Evolutionary conservation across 2,329 filamentous ascomycete species (phyloP), one percentile per base, ranked within the genome.

Genomic region (Fusarium subtropicale): DNA sequence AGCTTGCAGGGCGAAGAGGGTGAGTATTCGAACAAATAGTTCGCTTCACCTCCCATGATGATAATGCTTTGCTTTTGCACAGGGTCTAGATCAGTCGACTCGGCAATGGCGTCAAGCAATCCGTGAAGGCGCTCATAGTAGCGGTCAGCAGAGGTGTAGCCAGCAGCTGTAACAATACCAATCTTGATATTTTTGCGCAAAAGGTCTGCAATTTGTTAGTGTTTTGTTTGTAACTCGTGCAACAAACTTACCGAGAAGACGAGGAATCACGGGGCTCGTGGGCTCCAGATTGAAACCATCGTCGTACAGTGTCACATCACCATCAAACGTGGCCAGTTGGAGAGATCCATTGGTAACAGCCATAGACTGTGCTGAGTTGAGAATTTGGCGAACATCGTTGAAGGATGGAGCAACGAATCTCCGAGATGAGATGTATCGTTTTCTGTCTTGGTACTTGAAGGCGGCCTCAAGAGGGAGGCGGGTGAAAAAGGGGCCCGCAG

Each of bases 381-480:
- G 88, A 53, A 97, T 91, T 26, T 97, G 85, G 3, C 96, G 90
- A 62, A 99, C 90, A 77, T 99, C 96, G 81, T 99, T 99, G 86
- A 99, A 99, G 2, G 93, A 97, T 0, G 96, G 96, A 1, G 95
- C 92, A 3, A 99, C 96, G 77, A 97, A 98, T 64, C 96, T 90
- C 26, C 96, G 87, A 3, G 91, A 93, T 30, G 93, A 97, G 75
- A 99, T 99, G 79, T 91, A 92, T 9, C 96, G 90, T 69, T 90
- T 90, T 61, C 86, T 82, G 78, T 99, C 96, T 80, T 98, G 96
- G 80, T 92, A 95, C 71, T 90, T 90, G 82, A 98, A 98, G 9
- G 95, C 95, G 50, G 94, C 92, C 76, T 95, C 93, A 11, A 98
- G 87, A 4, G 92, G 91, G 5, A 98, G 83, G 7, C 91, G 87